These are phyloP conservation scores for Podila minutissima DNA, from an alignment of 192 early-diverging fungal species.

Conservation along the genomic window DNA sequence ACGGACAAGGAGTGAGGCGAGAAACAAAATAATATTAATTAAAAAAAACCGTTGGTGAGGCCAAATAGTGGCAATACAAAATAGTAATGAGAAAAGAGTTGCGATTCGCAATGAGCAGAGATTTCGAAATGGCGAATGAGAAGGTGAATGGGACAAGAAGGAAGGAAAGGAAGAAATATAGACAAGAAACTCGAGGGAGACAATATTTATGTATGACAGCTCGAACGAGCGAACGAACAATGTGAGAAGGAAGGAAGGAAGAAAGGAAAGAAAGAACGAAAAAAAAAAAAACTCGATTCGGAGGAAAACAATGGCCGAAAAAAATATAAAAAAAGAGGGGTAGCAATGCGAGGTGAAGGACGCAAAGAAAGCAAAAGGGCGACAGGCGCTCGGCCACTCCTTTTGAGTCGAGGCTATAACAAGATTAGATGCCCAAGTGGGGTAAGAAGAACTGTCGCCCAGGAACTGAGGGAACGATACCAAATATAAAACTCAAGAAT, in stretches of 20 bases:
- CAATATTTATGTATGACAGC: not conserved
- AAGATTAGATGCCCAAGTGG: not conserved
- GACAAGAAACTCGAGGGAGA: not conserved
- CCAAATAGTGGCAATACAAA: not conserved
- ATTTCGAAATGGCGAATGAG: not conserved
- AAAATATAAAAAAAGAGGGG: not conserved
- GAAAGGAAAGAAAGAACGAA: not conserved
- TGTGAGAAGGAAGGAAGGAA: not conserved
- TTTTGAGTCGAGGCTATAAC: not conserved
- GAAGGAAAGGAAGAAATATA: not conserved
- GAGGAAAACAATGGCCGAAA: not conserved
- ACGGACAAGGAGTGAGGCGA: not conserved
- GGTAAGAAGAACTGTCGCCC: not conserved
- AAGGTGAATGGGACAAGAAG: not conserved
- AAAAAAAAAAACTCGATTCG: not conserved
- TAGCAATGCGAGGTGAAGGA: not conserved
- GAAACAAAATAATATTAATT: not conserved
- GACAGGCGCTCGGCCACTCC: not conserved
- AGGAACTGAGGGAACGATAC: too few species aligned
- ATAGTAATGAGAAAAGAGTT: not conserved
- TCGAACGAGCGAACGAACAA: not conserved
- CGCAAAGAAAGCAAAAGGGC: not conserved
- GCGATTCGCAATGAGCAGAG: not conserved
- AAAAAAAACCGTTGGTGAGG: not conserved
- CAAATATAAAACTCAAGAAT: too few species aligned